Conservation (phyloP, 345 rosid genomes). For the Populus alba region DNA sequence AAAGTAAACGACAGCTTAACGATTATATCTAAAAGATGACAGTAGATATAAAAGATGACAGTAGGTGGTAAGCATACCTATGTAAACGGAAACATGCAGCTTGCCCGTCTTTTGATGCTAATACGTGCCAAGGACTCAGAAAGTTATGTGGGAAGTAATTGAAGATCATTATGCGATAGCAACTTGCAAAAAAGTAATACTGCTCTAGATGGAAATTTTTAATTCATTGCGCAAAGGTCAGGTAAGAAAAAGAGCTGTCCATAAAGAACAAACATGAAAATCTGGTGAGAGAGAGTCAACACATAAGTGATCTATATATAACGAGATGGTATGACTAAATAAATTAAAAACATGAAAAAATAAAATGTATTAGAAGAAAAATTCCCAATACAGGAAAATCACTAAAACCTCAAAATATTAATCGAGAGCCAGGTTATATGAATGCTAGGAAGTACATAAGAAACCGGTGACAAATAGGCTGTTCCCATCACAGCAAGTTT, state of each 20-base stretch:
- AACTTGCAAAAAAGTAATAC: not conserved
- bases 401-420: conserved; percentile 20
- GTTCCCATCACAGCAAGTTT: conserved; percentile 14
- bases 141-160: no score
- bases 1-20: not conserved
- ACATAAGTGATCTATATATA: not conserved
- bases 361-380: conserved; percentile 26
- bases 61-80: not conserved
- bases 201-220: not conserved
- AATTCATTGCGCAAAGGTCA: not conserved
- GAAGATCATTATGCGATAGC: not conserved
- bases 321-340: not conserved
- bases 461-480: conserved; percentile 17
- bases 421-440: conserved; percentile 17
- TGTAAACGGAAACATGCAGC: conserved; percentile 12
- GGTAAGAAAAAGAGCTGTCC: not conserved
- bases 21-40: not conserved
- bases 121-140: not conserved
- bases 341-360: conserved; percentile 7
- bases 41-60: not conserved
- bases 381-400: conserved; percentile 24
- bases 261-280: not conserved
- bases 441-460: conserved; percentile 12
- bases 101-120: not conserved
- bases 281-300: not conserved